Percentiles rank a stretch among this genome's conserved stretches.
Conservation (phyloP, 1,139 yeast species). For the Yamadazyma dushanensis region DNA sequence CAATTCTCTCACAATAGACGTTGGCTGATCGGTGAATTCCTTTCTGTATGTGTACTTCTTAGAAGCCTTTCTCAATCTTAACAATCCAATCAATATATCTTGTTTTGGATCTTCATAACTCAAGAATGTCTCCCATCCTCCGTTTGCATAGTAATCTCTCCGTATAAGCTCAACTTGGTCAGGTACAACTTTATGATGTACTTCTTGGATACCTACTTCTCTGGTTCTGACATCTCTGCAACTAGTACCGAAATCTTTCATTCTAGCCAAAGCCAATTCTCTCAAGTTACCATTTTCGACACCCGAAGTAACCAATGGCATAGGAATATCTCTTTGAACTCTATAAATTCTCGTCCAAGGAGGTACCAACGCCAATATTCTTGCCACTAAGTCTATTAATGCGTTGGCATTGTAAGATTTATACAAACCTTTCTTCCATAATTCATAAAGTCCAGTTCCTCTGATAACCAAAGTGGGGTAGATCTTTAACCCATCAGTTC, state of each 20-base stretch:
- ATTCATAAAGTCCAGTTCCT: slow-evolving; percentile 95
- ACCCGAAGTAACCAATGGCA: slow-evolving; percentile 98
- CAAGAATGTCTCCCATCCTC: slow-evolving; percentile 98
- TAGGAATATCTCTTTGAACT: slow-evolving; percentile 98
- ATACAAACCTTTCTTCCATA: slow-evolving; percentile 96
- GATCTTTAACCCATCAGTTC: slow-evolving; percentile 94
- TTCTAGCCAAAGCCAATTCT: slow-evolving; percentile 92
- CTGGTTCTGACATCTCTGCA: slow-evolving; percentile 98
- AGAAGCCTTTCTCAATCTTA: slow-evolving; percentile 85
- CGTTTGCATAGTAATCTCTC: slow-evolving; percentile 95
- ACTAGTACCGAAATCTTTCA: slow-evolving; percentile 96
- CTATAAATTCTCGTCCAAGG: slow-evolving; percentile 99
- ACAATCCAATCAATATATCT: slow-evolving; percentile 88
- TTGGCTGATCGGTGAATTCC: slow-evolving; percentile 80
- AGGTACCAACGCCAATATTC: slow-evolving; percentile 93
- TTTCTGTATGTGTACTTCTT: slow-evolving; percentile 88
- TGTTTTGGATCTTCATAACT: slow-evolving; percentile 97
- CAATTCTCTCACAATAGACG: slow-evolving; percentile 91
- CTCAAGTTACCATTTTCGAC: slow-evolving; percentile 97
- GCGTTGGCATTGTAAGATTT: slow-evolving; percentile 95
- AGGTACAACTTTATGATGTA: slow-evolving; percentile 94
- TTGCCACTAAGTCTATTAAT: slow-evolving; percentile 88
- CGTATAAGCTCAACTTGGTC: slow-evolving; percentile 95
- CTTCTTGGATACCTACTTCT: slow-evolving; percentile 98
- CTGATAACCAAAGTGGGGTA: slow-evolving; percentile 96